Percentiles rank a stretch among this genome's conserved stretches.
Conservation (phyloP, 164 flowering plant species). For the Stephania yunnanensis region DNA sequence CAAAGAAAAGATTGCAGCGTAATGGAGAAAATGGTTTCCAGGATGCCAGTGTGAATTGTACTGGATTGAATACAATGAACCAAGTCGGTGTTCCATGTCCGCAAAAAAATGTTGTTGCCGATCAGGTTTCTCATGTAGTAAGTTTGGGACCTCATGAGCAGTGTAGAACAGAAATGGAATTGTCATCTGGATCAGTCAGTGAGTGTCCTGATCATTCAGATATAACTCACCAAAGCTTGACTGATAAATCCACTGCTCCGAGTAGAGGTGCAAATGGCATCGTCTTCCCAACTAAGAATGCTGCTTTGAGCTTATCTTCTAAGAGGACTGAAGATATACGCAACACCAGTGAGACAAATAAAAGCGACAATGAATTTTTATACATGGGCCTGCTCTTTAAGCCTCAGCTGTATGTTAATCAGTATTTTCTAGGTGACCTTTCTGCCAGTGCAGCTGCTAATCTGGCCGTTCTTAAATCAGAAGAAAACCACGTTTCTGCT, state of each 20-base stretch:
- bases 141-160: constrained; percentile 18
- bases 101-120: constrained; percentile 7
- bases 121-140: constrained; percentile 7
- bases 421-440: constrained; percentile 74
- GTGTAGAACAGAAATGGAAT: constrained; percentile 17
- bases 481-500: constrained; percentile 49
- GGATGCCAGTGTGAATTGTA: constrained; percentile 12
- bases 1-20: constrained; percentile 9
- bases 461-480: constrained; percentile 61
- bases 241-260: constrained; percentile 29
- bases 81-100: constrained; percentile 11
- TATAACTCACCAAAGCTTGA: constrained; percentile 23
- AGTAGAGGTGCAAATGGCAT: constrained; percentile 21
- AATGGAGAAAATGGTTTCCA: neutral
- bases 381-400: constrained; percentile 56
- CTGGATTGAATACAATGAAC: constrained; percentile 16
- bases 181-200: constrained; percentile 27
- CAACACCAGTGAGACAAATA: constrained; percentile 19
- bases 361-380: constrained; percentile 15
- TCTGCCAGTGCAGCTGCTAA: constrained; percentile 93
- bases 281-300: constrained; percentile 13
- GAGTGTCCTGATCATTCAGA: constrained; percentile 28
- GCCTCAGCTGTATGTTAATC: constrained; percentile 57
- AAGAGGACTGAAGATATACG: constrained; percentile 17
- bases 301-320: constrained; percentile 7